Base-by-base conservation (phyloP, 345 rosid species). In the Eucalyptus albens region DNA sequence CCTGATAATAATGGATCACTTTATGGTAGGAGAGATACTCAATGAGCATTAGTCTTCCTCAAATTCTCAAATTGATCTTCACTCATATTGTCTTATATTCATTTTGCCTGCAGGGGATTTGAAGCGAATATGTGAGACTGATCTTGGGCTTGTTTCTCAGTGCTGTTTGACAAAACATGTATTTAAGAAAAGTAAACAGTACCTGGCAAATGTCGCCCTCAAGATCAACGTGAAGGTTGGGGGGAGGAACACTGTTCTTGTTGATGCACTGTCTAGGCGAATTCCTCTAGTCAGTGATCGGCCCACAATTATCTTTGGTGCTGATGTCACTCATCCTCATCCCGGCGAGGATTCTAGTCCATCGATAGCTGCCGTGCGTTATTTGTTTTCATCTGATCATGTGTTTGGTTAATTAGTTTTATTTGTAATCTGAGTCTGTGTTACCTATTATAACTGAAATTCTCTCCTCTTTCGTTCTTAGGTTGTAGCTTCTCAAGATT, bases 291-390 rank as follows among this genome's bases (percentile, higher is more conserved):
- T 98, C 87, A 97, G 99, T 67, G 99, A 98, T 72, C 91, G 96
- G 1, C 99, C 99, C 6, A 98, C 99, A 31, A 96, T 98, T 49
- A 98, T 98, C 87, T 98, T 98, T 93, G 99, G 99, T 45, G 99
- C 99, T 86, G 99, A 98, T 93, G 99, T 98, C n/a, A 98, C 99
- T 42, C 99, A 98, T 91, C 99, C 99, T 82, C 99, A 98, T 89
- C 99, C 99, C 31, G 99, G 99, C 67, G 99, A 98, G 89, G 99
- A 98, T 90, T 96, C 99, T 17, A 97, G 99, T 92, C 99, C 99
- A n/a, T 98, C 99, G 8, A 98, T 98, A 87, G 99, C 99, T 45
- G 99, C 99, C 86, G 99, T 98, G 95, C 88, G 94, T 90, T 44
- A 67, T 33, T 56, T 53, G 22, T 33, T 88, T 62, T 51, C 14